Evolutionary conservation across 805 yeast genomes (phyloP).

Genomic region (Pichia kluyveri): DNA sequence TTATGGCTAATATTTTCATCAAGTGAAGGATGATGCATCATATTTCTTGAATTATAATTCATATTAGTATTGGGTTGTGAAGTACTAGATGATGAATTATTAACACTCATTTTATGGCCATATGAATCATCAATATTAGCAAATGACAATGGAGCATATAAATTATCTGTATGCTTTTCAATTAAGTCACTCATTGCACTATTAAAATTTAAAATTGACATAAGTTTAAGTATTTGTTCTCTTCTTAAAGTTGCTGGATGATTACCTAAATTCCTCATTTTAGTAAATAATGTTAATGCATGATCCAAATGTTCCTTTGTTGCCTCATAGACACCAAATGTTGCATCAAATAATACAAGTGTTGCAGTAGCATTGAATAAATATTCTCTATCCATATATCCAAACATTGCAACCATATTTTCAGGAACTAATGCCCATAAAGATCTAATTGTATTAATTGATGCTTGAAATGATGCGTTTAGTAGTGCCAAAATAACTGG

Average conservation of each 20-base stretch:
- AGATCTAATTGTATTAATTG: constrained; percentile 64
- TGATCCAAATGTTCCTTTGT: constrained; percentile 65
- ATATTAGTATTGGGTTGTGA: too few species aligned
- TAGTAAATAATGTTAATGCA: constrained; percentile 58
- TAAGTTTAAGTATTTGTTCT: constrained; percentile 58
- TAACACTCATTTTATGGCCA: constrained; percentile 4
- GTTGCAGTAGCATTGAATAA: constrained; percentile 72
- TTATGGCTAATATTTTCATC: too few species aligned
- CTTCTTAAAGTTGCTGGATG: constrained; percentile 72
- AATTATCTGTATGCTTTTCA: constrained; percentile 46
- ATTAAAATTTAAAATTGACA: constrained; percentile 59
- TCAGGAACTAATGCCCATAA: constrained; percentile 69
- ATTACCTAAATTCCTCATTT: constrained; percentile 69
- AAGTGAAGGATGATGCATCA: too few species aligned
- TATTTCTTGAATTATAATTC: too few species aligned
- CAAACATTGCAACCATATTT: constrained; percentile 77
- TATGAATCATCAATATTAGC: constrained; percentile 12
- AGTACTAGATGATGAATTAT: not conserved
- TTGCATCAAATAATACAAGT: constrained; percentile 60
- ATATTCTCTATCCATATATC: constrained; percentile 83
- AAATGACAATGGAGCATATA: constrained; percentile 19
- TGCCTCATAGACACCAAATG: constrained; percentile 76
- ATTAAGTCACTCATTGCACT: constrained; percentile 52
- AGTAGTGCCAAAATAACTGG: constrained; percentile 56
- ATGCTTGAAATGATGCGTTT: constrained; percentile 73